phyloP scores from a whole-genome alignment of 305 asterid genomes.

The Euphrasia arctica region DNA sequence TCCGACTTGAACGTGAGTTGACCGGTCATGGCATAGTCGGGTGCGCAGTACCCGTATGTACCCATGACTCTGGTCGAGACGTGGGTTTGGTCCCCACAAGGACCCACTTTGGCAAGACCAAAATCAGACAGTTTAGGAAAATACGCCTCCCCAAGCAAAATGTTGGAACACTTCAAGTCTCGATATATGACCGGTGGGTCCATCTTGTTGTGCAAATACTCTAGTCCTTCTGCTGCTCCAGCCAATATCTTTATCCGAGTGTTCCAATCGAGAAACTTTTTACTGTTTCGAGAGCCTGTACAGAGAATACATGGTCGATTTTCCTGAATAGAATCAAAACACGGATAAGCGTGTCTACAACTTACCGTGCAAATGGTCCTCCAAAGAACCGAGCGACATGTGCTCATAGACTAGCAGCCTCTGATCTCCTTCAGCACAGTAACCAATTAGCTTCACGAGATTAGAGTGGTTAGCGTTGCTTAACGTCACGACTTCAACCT shows the following conservation, averaged over 20 bases:
- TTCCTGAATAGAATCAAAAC: not conserved
- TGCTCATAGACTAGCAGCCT: conserved; percentile 3
- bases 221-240: conserved; percentile 2
- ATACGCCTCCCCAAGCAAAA: conserved; percentile 1
- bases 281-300: not conserved
- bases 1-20: conserved; percentile 4
- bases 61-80: conserved; percentile 7
- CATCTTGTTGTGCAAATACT: conserved; percentile 9
- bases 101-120: not conserved
- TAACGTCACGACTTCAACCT: not conserved
- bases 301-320: not conserved
- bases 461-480: conserved; percentile 3
- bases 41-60: not conserved
- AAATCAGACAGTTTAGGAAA: not conserved
- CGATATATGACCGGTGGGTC: conserved; percentile 9
- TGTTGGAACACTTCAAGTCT: conserved; percentile 4
- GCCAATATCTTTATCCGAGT: conserved; percentile 1
- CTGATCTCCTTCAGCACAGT: conserved; percentile 7
- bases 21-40: conserved; percentile 1
- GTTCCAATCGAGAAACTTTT: conserved; percentile 4
- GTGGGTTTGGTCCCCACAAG: not conserved
- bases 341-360: not conserved
- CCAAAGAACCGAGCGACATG: conserved; percentile 1
- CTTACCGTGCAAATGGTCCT: conserved; percentile 7
- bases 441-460: conserved; percentile 5